Percentiles rank a stretch among this genome's conserved stretches.
phyloP scores from a whole-genome alignment of 1,139 yeast genomes.

The Yamadazyma songkhlaensis region DNA sequence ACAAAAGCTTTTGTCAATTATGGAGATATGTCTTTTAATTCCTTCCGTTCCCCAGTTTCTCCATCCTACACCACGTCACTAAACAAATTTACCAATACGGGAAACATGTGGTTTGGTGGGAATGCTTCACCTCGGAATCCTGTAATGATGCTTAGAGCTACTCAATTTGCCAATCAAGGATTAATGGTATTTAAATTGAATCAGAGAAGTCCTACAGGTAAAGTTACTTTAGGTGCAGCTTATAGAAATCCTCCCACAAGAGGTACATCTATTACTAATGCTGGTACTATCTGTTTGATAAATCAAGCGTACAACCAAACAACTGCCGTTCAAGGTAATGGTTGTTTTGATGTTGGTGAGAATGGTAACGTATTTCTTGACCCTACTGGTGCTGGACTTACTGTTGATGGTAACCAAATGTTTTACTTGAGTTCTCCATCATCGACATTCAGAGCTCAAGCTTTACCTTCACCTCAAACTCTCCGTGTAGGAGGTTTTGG shows the following conservation, averaged over 20 bases:
- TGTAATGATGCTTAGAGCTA: slow-evolving; percentile 13
- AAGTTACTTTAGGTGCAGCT: slow-evolving; percentile 16
- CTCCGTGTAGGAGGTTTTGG: slow-evolving; percentile 29
- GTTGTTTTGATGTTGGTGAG: slow-evolving; percentile 24
- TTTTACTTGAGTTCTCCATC: slow-evolving; percentile 14
- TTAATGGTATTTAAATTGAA: slow-evolving; percentile 16
- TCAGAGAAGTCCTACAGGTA: slow-evolving; percentile 13
- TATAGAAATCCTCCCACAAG: slow-evolving; percentile 6
- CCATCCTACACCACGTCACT: slow-evolving; percentile 18
- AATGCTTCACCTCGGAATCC: slow-evolving; percentile 16
- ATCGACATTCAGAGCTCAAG: slow-evolving; percentile 15
- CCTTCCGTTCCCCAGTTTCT: slow-evolving; percentile 6
- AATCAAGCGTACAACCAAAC: slow-evolving; percentile 21
- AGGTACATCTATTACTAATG: slow-evolving; percentile 16
- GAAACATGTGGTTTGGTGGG: slow-evolving; percentile 16
- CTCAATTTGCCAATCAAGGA: slow-evolving; percentile 19
- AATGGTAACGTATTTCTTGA: slow-evolving; percentile 16
- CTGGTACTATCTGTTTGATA: slow-evolving; percentile 26
- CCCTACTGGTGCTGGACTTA: slow-evolving; percentile 4
- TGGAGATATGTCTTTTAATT: slow-evolving; percentile 7
- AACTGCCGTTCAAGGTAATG: slow-evolving; percentile 21
- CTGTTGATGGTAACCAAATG: slow-evolving; percentile 14
- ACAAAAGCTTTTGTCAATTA: slow-evolving; percentile 5
- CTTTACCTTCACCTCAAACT: slow-evolving; percentile 14
- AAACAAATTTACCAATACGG: slow-evolving; percentile 11